These are phyloP conservation scores for Lactifluus volemus DNA, from an alignment of 768 basidiomycete genomes.

Conservation along the genomic window DNA sequence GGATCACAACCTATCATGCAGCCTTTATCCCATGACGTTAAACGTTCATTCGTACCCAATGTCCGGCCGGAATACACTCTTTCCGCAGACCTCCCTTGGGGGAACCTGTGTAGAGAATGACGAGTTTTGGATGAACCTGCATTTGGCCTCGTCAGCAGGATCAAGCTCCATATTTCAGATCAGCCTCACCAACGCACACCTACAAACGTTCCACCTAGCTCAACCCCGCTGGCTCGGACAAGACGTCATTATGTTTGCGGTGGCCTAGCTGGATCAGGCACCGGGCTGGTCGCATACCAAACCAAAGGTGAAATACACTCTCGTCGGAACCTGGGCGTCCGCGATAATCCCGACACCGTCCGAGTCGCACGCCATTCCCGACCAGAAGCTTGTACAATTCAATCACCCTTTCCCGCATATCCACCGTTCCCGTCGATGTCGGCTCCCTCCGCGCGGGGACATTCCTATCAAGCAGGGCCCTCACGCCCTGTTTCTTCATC, in stretches of 20 bases:
- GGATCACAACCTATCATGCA: not conserved
- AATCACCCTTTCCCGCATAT: not conserved
- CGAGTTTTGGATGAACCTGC: not conserved
- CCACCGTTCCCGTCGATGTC: not conserved
- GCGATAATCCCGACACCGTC: not conserved
- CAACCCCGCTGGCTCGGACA: not conserved
- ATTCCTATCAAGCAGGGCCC: not conserved
- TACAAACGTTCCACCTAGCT: not conserved
- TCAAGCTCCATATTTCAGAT: not conserved
- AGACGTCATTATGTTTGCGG: not conserved
- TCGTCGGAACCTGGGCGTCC: not conserved
- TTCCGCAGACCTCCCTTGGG: not conserved
- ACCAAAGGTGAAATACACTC: not conserved
- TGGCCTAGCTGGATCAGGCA: not conserved
- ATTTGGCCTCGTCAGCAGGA: not conserved
- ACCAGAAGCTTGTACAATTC: not conserved
- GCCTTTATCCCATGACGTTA: not conserved
- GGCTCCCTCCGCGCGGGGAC: not conserved
- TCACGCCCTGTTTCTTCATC: not conserved
- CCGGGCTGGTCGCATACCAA: not conserved
- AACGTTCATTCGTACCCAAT: not conserved
- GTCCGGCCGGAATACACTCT: not conserved
- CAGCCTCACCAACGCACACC: not conserved
- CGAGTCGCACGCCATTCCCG: not conserved
- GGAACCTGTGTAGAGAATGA: not conserved